A percentile compares a stretch with the other conserved stretches of the same genome.
Evolutionary conservation across 257 asterid genomes (phyloP).

Genomic region (Catharanthus roseus): DNA sequence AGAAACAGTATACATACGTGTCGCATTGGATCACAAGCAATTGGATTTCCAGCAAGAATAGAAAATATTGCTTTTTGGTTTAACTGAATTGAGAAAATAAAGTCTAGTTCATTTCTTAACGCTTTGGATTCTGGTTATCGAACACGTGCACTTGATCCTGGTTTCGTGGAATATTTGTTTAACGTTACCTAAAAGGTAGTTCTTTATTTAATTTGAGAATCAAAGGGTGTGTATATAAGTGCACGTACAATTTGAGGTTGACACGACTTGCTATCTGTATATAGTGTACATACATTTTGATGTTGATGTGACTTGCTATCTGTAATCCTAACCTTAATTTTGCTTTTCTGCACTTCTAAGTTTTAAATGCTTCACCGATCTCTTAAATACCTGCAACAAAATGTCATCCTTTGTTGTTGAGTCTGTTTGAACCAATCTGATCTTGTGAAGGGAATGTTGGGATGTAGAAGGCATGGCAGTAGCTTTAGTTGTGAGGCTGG

Average conservation of each 20-base stretch:
- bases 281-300: not conserved
- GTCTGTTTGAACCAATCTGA: not conserved
- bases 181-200: not conserved
- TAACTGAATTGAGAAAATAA: not conserved
- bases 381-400: not conserved
- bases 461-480: not conserved
- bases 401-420: not conserved
- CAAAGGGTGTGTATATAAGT: no score
- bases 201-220: not conserved
- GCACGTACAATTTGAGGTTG: no score
- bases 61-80: not conserved
- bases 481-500: not conserved
- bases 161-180: not conserved
- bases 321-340: not conserved
- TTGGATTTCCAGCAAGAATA: not conserved
- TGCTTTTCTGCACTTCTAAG: not conserved
- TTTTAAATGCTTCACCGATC: not conserved
- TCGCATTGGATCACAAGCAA: not conserved
- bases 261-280: no score
- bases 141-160: no score
- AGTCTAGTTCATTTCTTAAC: not conserved
- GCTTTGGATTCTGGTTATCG: not conserved
- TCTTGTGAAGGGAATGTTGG: not conserved
- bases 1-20: no score
- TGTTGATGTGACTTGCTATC: not conserved